Percentiles rank a stretch among this genome's conserved stretches.
phyloP scores from a whole-genome alignment of 2,329 filamentous ascomycete species.

The Scorias spongiosa region DNA sequence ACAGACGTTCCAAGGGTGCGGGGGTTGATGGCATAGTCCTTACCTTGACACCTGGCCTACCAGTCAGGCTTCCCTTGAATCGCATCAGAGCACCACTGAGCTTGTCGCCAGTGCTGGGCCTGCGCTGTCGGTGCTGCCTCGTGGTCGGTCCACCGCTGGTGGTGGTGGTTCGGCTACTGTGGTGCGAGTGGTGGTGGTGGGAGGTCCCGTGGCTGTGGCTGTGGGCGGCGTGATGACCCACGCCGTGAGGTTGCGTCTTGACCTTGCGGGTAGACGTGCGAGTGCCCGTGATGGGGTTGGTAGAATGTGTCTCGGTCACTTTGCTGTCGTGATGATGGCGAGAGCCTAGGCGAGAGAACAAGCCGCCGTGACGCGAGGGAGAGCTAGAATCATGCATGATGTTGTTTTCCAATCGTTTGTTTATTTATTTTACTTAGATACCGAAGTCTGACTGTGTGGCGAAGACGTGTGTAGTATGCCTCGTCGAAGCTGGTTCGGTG shows the following conservation, averaged over 20 bases:
- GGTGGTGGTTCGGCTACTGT: constrained; percentile 1
- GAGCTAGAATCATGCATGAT: no score
- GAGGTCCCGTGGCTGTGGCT: constrained; percentile 11
- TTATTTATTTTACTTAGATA: no score
- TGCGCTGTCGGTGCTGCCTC: constrained; percentile 50
- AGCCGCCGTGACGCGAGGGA: background rate
- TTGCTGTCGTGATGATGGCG: background rate
- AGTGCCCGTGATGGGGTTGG: constrained; percentile 24
- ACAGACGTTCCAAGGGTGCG: no score
- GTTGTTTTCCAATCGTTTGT: no score
- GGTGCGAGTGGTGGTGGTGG: constrained; percentile 8
- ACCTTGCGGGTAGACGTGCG: constrained; percentile 24
- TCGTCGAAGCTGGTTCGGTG: no score
- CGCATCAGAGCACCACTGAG: constrained; percentile 61
- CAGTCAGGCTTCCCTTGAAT: constrained; percentile 54
- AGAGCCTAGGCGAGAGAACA: background rate
- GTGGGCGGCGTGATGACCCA: constrained; percentile 12
- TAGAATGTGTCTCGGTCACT: constrained; percentile 27
- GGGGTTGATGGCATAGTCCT: constrained; percentile 3
- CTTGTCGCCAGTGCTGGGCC: constrained; percentile 58
- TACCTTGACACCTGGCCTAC: constrained; percentile 56
- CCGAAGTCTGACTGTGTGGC: no score
- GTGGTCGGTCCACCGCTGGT: constrained; percentile 21
- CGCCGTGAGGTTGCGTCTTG: constrained; percentile 15
- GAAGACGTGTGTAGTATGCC: no score